These are phyloP conservation scores for Fraxinus sp. DNA, from an alignment of 305 asterid species.

Conservation along the genomic window DNA sequence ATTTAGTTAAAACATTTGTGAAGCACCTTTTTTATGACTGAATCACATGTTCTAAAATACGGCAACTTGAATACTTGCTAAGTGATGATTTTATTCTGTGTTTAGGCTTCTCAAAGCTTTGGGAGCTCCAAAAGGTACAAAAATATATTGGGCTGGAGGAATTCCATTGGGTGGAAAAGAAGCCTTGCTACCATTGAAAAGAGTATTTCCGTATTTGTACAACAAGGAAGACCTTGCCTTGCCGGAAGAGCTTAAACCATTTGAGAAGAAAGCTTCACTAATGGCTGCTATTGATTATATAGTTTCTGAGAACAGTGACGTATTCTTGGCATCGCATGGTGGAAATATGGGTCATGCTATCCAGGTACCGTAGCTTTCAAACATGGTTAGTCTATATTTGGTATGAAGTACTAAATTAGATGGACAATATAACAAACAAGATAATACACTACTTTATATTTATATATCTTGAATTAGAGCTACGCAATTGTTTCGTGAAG, in stretches of 20 bases:
- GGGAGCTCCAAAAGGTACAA: conserved; percentile 69
- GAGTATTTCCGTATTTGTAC: conserved; percentile 66
- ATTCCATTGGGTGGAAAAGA: conserved; percentile 78
- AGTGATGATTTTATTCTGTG: neutral
- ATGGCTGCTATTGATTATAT: conserved; percentile 87
- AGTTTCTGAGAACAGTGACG: conserved; percentile 78
- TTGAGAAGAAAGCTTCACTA: conserved; percentile 61
- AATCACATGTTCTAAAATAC: neutral
- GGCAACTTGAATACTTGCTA: too few relatives aligned
- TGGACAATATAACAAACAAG: neutral
- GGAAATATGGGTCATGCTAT: conserved; percentile 96
- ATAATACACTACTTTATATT: neutral
- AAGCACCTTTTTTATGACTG: neutral
- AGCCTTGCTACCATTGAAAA: conserved; percentile 59
- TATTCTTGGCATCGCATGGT: conserved; percentile 97
- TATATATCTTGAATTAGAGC: too few relatives aligned
- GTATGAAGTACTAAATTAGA: neutral
- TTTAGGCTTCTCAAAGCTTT: conserved; percentile 78
- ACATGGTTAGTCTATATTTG: too few relatives aligned
- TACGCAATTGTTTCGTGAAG: neutral
- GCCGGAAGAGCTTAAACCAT: conserved; percentile 75
- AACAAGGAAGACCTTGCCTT: conserved; percentile 81
- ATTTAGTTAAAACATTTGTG: neutral
- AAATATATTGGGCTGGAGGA: conserved; percentile 94
- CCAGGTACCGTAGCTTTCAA: conserved; percentile 48